Evolutionary conservation across 768 basidiomycete species (phyloP), one percentile per base, ranked within the genome.

Genomic region (Macrolepiota albuminosa): DNA sequence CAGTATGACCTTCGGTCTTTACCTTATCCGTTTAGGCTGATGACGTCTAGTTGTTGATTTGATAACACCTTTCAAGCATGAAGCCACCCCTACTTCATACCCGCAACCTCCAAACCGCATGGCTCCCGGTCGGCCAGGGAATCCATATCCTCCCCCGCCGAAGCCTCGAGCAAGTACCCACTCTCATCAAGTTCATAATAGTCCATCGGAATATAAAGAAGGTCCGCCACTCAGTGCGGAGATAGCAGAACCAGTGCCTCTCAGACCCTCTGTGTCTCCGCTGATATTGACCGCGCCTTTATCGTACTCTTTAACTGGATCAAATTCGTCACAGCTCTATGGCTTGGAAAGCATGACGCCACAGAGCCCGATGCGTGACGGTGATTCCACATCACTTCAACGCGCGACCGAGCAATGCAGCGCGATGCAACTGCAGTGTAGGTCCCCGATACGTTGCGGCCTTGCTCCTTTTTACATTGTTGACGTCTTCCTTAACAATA

Each of bases 31-130:
- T 47, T 14, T 5, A 24, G 29, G 21, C 39, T 37, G 36, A 34
- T 36, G 39, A 7, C 5, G 29, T 45, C 14, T 54, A 37, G 48
- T 36, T 39, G 16, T 57, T 72, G 73, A 75, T 33, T 66, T 75
- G 24, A 61, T 71, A 6, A 61, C 31, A 21, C 58, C 31, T 36
- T 47, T 31, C 26, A 54, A 56, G 33, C 14, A 21, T 18, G 45
- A 18, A 34, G 16, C 33, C 59, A 63, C 36, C 57, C 70, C 53
- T 40, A 64, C 46, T 43, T 33, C 13, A 26, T n/a, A 29, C 18
- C 42, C 54, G n/a, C 40, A 13, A 67, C 61, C 52, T 63, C 31
- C n/a, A 54, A n/a, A 62, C 46, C 66, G 24, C 60, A 65, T 34
- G 47, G 54, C 18, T 66, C 69, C 36, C 64, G 66, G 48, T 61